Evolutionary conservation across 805 yeast species (phyloP).

Genomic region (Komagataella pseudopastoris): DNA sequence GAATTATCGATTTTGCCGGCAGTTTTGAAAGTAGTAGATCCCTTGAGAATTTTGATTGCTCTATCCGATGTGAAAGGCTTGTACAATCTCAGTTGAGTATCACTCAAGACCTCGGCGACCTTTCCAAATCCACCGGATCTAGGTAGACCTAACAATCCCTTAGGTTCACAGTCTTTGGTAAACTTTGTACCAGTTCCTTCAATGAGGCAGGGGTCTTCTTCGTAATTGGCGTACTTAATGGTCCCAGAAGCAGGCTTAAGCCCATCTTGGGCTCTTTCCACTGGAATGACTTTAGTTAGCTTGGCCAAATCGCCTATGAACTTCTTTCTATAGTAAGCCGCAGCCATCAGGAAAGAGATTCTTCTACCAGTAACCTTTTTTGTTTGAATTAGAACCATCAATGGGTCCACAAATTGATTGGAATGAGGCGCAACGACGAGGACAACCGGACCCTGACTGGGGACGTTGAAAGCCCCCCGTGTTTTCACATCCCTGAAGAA

Average conservation of each 20-base stretch:
- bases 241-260: conserved; percentile 53
- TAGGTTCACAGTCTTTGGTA: conserved; percentile 42
- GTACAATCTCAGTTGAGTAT: conserved; percentile 51
- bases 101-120: conserved; percentile 53
- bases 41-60: conserved; percentile 28
- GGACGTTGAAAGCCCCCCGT: conserved; percentile 68
- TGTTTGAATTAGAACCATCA: conserved; percentile 65
- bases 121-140: conserved; percentile 64
- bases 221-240: conserved; percentile 28
- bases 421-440: conserved; percentile 97
- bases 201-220: conserved; percentile 38
- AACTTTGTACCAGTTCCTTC: conserved; percentile 60
- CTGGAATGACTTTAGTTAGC: conserved; percentile 77
- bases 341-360: conserved; percentile 77
- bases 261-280: conserved; percentile 81
- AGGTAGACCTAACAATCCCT: conserved; percentile 71
- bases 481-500: conserved; percentile 86
- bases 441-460: conserved; percentile 68
- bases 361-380: conserved; percentile 52
- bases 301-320: conserved; percentile 67
- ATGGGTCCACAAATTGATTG: conserved; percentile 64
- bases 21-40: conserved; percentile 45
- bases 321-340: conserved; percentile 49
- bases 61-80: conserved; percentile 51
- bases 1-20: conserved; percentile 82